Evolutionary conservation across 306 rosid genomes (phyloP).

Genomic region (Sphenostylis stenocarpa): DNA sequence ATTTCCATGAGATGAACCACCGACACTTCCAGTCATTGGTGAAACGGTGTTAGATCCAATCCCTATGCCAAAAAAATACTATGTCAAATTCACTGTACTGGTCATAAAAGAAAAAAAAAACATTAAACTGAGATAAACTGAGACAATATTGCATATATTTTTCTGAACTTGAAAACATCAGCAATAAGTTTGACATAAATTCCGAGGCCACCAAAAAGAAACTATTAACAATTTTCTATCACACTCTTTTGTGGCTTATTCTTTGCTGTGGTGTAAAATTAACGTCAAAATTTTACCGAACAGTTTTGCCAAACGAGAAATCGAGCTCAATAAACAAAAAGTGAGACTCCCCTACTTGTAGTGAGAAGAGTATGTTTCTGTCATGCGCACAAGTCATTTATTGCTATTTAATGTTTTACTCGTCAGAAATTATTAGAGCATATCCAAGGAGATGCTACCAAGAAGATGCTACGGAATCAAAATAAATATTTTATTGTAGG

Average conservation of each 20-base stretch:
- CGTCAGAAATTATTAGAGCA: too few species aligned
- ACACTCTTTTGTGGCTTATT: too few species aligned
- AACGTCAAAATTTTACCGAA: neutral
- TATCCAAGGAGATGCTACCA: too few species aligned
- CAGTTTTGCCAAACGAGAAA: neutral
- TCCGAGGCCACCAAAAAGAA: neutral
- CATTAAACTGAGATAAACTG: neutral
- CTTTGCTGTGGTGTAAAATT: neutral
- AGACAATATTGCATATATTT: neutral
- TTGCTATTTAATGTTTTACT: neutral
- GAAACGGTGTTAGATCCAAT: conserved; percentile 31
- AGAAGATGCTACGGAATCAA: too few species aligned
- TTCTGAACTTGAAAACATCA: neutral
- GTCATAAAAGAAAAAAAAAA: too few species aligned
- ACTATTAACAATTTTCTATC: neutral
- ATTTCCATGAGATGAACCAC: conserved; percentile 32
- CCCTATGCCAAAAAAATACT: conserved; percentile 28
- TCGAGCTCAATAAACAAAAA: neutral
- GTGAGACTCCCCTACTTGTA: neutral
- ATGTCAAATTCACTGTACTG: neutral
- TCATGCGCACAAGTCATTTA: neutral
- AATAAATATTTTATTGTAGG: too few species aligned
- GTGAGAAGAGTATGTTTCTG: neutral
- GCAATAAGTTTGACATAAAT: neutral
- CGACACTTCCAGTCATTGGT: conserved; percentile 23